Evolutionary conservation across 2,329 filamentous ascomycete genomes (phyloP).

Genomic region (Neocatenulostroma microsporum): DNA sequence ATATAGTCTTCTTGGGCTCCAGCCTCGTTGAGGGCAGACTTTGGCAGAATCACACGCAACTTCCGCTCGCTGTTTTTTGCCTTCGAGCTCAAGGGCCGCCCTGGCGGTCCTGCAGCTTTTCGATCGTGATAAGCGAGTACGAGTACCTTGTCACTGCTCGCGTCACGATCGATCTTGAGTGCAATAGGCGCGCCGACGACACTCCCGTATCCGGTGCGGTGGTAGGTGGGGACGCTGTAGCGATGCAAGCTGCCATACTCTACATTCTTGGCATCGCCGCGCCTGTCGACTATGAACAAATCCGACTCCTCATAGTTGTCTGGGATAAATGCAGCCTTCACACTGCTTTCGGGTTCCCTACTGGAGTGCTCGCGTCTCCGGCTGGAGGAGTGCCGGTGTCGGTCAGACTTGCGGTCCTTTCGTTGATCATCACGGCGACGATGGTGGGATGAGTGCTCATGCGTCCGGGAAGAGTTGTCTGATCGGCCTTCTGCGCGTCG

Average conservation of each 20-base stretch:
- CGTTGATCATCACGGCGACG: neutral
- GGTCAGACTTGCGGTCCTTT: neutral
- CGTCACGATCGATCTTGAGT: conserved; percentile 60
- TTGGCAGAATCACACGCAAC: neutral
- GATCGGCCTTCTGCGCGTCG: conserved; percentile 1
- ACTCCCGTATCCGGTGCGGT: conserved; percentile 58
- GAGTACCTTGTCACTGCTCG: conserved; percentile 42
- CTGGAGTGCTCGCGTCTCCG: too few species aligned
- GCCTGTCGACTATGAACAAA: conserved; percentile 59
- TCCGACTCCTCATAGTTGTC: conserved; percentile 21
- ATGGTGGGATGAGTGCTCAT: neutral
- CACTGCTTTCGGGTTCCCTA: too few species aligned
- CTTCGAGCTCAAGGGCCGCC: neutral
- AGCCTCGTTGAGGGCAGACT: too few species aligned
- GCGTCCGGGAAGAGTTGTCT: neutral
- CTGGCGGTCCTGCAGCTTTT: neutral
- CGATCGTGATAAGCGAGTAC: conserved; percentile 1
- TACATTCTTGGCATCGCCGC: conserved; percentile 68
- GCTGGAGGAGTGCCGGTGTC: too few species aligned
- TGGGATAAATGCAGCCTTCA: too few species aligned
- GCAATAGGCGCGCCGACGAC: conserved; percentile 58
- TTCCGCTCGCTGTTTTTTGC: neutral
- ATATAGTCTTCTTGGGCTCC: conserved; percentile 18
- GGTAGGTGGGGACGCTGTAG: conserved; percentile 63
- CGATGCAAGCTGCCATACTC: conserved; percentile 67